A percentile compares a stretch with the other conserved stretches of the same genome.
These are phyloP conservation scores for Pythium pyrilobum DNA, from an alignment of 352 stramenopile genomes.

Conservation along the genomic window DNA sequence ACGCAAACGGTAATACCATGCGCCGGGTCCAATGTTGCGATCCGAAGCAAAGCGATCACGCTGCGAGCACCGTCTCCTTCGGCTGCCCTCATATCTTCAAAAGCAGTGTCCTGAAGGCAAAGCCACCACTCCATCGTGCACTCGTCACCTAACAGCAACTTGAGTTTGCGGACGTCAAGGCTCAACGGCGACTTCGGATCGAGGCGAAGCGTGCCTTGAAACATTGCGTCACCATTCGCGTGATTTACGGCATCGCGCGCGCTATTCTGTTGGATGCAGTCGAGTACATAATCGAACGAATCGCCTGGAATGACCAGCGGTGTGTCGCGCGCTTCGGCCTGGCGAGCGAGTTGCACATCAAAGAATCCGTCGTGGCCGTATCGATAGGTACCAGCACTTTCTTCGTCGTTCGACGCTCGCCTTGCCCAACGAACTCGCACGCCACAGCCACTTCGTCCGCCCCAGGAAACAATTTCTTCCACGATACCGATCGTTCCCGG, in stretches of 20 bases:
- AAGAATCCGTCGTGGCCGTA: constrained; percentile 53
- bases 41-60: constrained; percentile 5
- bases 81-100: not conserved
- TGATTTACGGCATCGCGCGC: not conserved
- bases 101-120: not conserved
- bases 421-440: constrained; percentile 49
- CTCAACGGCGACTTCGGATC: not conserved
- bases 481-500: constrained; percentile 49
- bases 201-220: constrained; percentile 31
- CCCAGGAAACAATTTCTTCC: constrained; percentile 50
- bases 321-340: constrained; percentile 11
- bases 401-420: not conserved
- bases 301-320: constrained; percentile 48
- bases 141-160: constrained; percentile 24
- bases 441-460: constrained; percentile 35
- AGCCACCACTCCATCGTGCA: constrained; percentile 57
- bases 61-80: not conserved
- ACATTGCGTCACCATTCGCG: constrained; percentile 20
- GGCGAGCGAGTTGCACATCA: constrained; percentile 42
- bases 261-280: constrained; percentile 5
- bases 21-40: constrained; percentile 9
- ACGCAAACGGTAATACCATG: not conserved
- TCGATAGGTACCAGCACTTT: constrained; percentile 41
- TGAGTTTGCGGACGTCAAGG: constrained; percentile 17
- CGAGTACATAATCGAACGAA: constrained; percentile 29